Conservation (phyloP, 805 yeast genomes). For the Lachancea thermotolerans region DNA sequence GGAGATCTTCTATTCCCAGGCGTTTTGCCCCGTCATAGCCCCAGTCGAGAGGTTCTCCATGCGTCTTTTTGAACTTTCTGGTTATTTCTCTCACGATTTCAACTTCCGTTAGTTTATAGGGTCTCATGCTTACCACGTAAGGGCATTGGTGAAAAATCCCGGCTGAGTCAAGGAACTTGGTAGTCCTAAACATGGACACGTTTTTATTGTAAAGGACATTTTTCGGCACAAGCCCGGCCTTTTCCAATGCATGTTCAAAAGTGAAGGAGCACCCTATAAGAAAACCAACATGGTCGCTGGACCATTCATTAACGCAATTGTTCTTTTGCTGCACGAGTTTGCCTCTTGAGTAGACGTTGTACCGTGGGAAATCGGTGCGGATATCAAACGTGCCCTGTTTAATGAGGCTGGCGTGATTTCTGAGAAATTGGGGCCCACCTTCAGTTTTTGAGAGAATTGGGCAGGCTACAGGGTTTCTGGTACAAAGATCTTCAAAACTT, state of each 20-base stretch:
- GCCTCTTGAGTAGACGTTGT: conserved; percentile 33
- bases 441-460: conserved; percentile 32
- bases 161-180: conserved; percentile 25
- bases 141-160: conserved; percentile 29
- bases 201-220: conserved; percentile 16
- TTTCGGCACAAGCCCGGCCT: conserved; percentile 29
- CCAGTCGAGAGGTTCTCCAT: conserved; percentile 40
- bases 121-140: conserved; percentile 40
- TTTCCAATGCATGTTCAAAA: conserved; percentile 32
- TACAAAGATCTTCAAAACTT: conserved; percentile 34
- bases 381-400: conserved; percentile 22
- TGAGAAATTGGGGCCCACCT: conserved; percentile 23
- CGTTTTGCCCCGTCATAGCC: conserved; percentile 34
- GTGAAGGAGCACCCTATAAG: conserved; percentile 39
- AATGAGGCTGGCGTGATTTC: conserved; percentile 8
- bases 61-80: conserved; percentile 27
- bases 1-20: conserved; percentile 32
- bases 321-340: conserved; percentile 18
- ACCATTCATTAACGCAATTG: conserved; percentile 31
- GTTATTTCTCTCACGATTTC: conserved; percentile 31
- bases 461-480: conserved; percentile 36
- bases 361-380: conserved; percentile 33
- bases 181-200: conserved; percentile 28
- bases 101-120: conserved; percentile 29
- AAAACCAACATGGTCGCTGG: conserved; percentile 34